These are phyloP conservation scores for Singerocomus inundabilis DNA, from an alignment of 1,284 basidiomycete species.

Conservation along the genomic window DNA sequence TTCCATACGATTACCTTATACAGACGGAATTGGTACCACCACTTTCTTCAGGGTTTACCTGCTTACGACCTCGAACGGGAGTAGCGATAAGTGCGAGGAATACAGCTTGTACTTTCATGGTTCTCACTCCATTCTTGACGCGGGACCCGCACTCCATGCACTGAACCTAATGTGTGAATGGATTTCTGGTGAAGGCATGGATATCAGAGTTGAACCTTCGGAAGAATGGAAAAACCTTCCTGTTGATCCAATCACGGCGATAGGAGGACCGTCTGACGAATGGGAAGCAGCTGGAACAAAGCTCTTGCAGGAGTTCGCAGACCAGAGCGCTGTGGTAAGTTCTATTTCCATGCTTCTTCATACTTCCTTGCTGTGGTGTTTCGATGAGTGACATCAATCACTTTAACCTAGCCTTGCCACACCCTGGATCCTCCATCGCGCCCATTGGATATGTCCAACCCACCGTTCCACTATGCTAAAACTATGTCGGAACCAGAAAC, in stretches of 20 bases:
- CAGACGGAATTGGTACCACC: slow-evolving; percentile 3
- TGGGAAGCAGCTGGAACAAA: slow-evolving; percentile 13
- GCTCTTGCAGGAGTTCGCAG: slow-evolving; percentile 11
- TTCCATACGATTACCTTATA: slow-evolving; percentile 18
- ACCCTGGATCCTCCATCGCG: slow-evolving; percentile 13
- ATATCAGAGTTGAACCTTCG: slow-evolving; percentile 8
- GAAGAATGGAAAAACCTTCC: slow-evolving; percentile 27
- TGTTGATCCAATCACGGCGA: slow-evolving; percentile 23
- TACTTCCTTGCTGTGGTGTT: too few relatives aligned
- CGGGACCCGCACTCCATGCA: slow-evolving; percentile 13
- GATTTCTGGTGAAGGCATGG: slow-evolving; percentile 22
- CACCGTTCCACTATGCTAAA: slow-evolving; percentile 7
- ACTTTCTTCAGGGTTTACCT: slow-evolving; percentile 17
- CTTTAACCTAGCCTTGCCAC: slow-evolving; percentile 10
- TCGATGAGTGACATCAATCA: neutral
- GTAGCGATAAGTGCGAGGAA: neutral
- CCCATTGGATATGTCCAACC: slow-evolving; percentile 12
- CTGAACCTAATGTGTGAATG: slow-evolving; percentile 27
- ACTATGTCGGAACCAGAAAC: slow-evolving; percentile 13
- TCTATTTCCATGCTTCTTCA: neutral
- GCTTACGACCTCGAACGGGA: slow-evolving; percentile 10
- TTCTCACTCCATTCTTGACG: slow-evolving; percentile 19
- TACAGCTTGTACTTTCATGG: slow-evolving; percentile 24
- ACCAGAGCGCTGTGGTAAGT: slow-evolving; percentile 13
- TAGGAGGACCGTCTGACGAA: slow-evolving; percentile 13